Evolutionary conservation across 2,329 filamentous ascomycete species (phyloP), one percentile per base, ranked within the genome.

Genomic region (Thyridium curvatum): DNA sequence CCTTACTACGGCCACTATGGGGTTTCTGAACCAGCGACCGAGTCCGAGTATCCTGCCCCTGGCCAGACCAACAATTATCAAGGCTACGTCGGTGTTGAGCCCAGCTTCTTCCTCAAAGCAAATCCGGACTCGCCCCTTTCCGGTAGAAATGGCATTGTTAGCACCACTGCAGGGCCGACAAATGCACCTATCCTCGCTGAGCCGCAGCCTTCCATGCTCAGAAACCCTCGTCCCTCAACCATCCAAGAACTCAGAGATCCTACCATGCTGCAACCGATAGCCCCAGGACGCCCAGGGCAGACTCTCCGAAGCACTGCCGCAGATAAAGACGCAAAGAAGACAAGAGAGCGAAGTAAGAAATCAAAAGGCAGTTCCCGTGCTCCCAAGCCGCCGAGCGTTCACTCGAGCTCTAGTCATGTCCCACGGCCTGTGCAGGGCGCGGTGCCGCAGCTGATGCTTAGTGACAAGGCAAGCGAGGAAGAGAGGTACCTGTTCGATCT

Each of bases 401-500:
- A n/a, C n/a, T n/a, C n/a, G n/a, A n/a, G n/a, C n/a, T n/a, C n/a
- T n/a, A n/a, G n/a, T n/a, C n/a, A n/a, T n/a, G n/a, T n/a, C n/a
- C n/a, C n/a, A n/a, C n/a, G n/a, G n/a, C n/a, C n/a, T n/a, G n/a
- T n/a, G n/a, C n/a, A n/a, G n/a, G n/a, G n/a, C n/a, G n/a, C n/a
- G 10, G 21, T 26, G 30, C 30, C 15, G 13, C 30, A 35, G 17
- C 47, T 59, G 16, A 56, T 49, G 3, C 59, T 77, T 32, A 68
- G 67, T 39, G 53, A 58, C 16, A 61, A 61, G 14, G 69, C 70
- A 18, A 68, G 69, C 2, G 61, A 66, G 3, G 66, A 74, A 28
- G 68, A 73, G 42, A 61, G 60, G 16, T 71, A 58, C 37, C 64
- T 79, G 26, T 69, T 76, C 35, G 58, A 70, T 18, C 62, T 71